Evolutionary conservation across 148 eudicot genomes (phyloP).

Genomic region (Camellia lanceoleosa): DNA sequence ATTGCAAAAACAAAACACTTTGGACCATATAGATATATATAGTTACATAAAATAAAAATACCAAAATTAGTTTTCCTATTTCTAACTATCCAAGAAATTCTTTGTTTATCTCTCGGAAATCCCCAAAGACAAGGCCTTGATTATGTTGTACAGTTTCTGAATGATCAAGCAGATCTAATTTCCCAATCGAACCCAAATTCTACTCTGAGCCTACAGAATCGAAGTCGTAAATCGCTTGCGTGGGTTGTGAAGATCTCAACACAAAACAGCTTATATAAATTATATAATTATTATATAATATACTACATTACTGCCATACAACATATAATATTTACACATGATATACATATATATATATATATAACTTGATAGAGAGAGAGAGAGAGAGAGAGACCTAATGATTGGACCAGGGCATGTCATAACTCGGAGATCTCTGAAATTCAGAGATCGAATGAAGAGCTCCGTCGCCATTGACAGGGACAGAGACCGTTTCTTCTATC

Average conservation of each 20-base stretch:
- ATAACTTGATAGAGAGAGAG: not conserved
- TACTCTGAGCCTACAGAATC: not conserved
- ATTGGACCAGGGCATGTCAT: slow-evolving; percentile 15
- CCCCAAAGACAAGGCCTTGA: not conserved
- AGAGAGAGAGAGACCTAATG: slow-evolving; percentile 29
- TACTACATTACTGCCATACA: not conserved
- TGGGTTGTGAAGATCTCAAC: not conserved
- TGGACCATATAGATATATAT: too few species aligned
- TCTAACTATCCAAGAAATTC: not conserved
- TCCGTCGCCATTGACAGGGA: slow-evolving; percentile 45
- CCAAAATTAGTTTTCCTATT: not conserved
- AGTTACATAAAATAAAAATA: too few species aligned
- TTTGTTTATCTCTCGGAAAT: not conserved
- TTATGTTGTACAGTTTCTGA: not conserved
- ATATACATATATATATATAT: not conserved
- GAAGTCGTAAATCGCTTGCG: not conserved
- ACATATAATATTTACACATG: not conserved
- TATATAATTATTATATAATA: not conserved
- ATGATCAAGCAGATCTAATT: slow-evolving; percentile 10
- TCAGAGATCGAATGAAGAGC: slow-evolving; percentile 35
- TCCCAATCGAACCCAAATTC: not conserved
- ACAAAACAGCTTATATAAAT: not conserved
- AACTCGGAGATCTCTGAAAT: slow-evolving; percentile 17
- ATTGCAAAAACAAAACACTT: not conserved
- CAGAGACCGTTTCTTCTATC: slow-evolving; percentile 22